phyloP scores from a whole-genome alignment of 2,329 filamentous ascomycete species.

The Blastomyces gilchristii region DNA sequence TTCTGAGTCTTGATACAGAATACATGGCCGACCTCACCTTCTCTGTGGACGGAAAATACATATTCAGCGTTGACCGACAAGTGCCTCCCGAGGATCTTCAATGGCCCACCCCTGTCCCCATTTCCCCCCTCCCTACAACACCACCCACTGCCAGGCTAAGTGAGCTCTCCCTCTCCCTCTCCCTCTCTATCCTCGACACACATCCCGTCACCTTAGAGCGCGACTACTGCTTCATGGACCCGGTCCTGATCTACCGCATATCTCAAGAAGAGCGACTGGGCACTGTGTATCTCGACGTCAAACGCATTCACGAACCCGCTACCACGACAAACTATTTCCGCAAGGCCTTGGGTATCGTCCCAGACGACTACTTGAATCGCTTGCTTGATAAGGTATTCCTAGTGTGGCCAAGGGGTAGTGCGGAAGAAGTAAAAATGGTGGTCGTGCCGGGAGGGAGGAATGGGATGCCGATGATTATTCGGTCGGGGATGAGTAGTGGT shows the following conservation, averaged over 20 bases:
- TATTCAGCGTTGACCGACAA: conserved; percentile 9
- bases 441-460: conserved; percentile 6
- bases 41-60: conserved; percentile 6
- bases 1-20: background rate
- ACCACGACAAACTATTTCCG: background rate
- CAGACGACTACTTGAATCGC: conserved; percentile 4
- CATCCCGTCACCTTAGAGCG: conserved; percentile 7
- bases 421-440: conserved; percentile 2
- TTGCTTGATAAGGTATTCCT: conserved; percentile 1
- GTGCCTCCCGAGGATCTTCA: background rate
- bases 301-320: background rate
- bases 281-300: conserved; percentile 4
- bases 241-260: conserved; percentile 2
- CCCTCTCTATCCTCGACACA: conserved; percentile 4
- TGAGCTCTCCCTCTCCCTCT: background rate
- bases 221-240: conserved; percentile 7
- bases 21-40: conserved; percentile 8
- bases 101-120: conserved; percentile 4
- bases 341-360: conserved; percentile 2
- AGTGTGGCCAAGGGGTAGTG: conserved; percentile 3
- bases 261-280: conserved; percentile 4
- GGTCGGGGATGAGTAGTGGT: background rate
- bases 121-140: background rate
- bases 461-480: conserved; percentile 7
- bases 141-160: background rate